Evolutionary conservation across 192 early-diverging fungal species (phyloP), one percentile per base, ranked within the genome.

Genomic region (Coemansia interrupta): DNA sequence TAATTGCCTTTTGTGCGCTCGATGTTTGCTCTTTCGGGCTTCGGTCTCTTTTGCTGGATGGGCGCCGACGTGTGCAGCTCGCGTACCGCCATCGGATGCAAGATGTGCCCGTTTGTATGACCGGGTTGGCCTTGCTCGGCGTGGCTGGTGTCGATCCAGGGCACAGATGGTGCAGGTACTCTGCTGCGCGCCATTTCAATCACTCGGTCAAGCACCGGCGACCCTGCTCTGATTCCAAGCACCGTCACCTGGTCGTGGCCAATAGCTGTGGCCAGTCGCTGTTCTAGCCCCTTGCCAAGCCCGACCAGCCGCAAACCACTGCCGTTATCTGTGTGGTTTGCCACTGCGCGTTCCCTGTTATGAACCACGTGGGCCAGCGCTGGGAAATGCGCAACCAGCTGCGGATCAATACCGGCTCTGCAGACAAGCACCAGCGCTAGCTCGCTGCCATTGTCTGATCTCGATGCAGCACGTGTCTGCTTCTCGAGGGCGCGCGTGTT

Each of bases 21-120:
- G 50, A 1, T n/a, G 14, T 52, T 36, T 32, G 40, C 57, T 28
- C 41, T 36, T 19, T 52, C 53, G 3, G 19, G 0, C 2, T 20
- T 24, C 40, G 20, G 44, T 54, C 45, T 50, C 48, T 66, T 66
- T 15, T 45, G 44, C 43, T 29, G 17, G 7, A 60, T 29, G 6
- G 73, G 73, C 40, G 73, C 73, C n/a, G 63, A 60, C 3, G 73
- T 76, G 36, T 66, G 73, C 52, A 76, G 43, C 30, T 76, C 73
- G 22, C 60, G 67, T 29, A 70, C 63, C 4, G 45, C 20, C 73
- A 77, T 66, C 20, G 54, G 67, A 3, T 61, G 48, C 11, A 70
- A 18, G 15, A 15, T 20, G 32, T 23, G 48, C 20, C 19, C 3
- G 5, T 22, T 3, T 12, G 20, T 12, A 15, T 49, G 39, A 5